Percentiles rank a stretch among this genome's conserved stretches.
Evolutionary conservation across 768 basidiomycete genomes (phyloP).

Genomic region (Lactifluus pinguis): DNA sequence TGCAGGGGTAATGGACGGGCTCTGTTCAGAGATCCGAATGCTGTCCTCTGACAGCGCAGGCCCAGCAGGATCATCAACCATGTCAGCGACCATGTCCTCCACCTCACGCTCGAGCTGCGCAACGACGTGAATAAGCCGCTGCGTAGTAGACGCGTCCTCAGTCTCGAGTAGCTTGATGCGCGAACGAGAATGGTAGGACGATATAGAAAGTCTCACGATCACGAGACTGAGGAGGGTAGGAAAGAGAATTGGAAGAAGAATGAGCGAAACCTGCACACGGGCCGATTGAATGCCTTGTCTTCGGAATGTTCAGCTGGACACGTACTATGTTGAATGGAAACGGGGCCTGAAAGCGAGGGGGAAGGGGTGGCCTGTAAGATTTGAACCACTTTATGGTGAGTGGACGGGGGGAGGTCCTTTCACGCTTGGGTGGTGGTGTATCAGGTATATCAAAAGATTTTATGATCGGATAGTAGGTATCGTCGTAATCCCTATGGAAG

Average conservation of each 20-base stretch:
- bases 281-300: background rate
- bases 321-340: slow-evolving; percentile 71
- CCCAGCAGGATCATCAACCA: slow-evolving; percentile 35
- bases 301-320: background rate
- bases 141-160: slow-evolving; percentile 33
- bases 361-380: slow-evolving; percentile 9
- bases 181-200: slow-evolving; percentile 48
- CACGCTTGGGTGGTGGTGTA: slow-evolving; percentile 5
- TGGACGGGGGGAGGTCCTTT: background rate
- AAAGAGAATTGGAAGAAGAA: slow-evolving; percentile 53
- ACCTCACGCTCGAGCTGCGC: slow-evolving; percentile 50
- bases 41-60: background rate
- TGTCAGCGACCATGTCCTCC: slow-evolving; percentile 52
- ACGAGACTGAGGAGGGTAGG: slow-evolving; percentile 47
- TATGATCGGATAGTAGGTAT: slow-evolving; percentile 16
- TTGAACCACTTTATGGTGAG: slow-evolving; percentile 8
- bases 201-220: slow-evolving; percentile 48
- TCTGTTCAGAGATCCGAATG: slow-evolving; percentile 16
- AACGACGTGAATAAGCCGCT: slow-evolving; percentile 49
- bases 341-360: background rate
- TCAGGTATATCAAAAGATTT: slow-evolving; percentile 12
- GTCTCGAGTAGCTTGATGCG: slow-evolving; percentile 60
- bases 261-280: slow-evolving; percentile 38
- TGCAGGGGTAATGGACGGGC: slow-evolving; percentile 37
- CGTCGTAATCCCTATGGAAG: slow-evolving; percentile 6